phyloP scores from a whole-genome alignment of 2,329 filamentous ascomycete genomes.

The Monosporascus ibericus region DNA sequence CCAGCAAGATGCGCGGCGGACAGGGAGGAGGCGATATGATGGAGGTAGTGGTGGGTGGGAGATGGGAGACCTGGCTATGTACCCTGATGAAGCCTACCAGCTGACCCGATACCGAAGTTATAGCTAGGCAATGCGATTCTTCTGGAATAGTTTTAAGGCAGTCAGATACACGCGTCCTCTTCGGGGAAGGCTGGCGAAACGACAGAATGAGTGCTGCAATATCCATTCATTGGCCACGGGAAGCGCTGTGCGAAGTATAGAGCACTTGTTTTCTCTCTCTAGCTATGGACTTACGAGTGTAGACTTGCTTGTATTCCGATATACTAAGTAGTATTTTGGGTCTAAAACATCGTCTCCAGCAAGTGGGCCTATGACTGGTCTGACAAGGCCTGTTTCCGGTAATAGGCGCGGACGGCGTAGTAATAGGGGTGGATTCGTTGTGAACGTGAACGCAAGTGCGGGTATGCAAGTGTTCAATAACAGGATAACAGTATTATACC shows the following conservation, averaged over 20 bases:
- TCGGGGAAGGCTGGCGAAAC: not conserved
- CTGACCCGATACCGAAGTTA: not conserved
- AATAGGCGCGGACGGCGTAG: not conserved
- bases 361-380: not conserved
- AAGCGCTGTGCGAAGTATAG: no score
- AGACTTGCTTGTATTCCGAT: not conserved
- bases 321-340: not conserved
- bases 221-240: no score
- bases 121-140: not conserved
- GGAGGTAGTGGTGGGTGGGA: not conserved
- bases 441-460: slow-evolving; percentile 19
- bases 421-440: slow-evolving; percentile 5
- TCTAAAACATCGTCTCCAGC: not conserved
- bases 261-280: no score
- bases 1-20: slow-evolving; percentile 15
- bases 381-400: not conserved
- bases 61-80: not conserved
- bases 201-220: not conserved
- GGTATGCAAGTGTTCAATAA: slow-evolving; percentile 19
- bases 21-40: slow-evolving; percentile 1
- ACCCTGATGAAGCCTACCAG: not conserved
- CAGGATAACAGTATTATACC: slow-evolving; percentile 3
- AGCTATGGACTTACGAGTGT: not conserved
- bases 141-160: not conserved
- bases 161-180: not conserved